Conservation (phyloP, 2,329 filamentous ascomycete species). For the Immersiporthe knoxdaviesiana region DNA sequence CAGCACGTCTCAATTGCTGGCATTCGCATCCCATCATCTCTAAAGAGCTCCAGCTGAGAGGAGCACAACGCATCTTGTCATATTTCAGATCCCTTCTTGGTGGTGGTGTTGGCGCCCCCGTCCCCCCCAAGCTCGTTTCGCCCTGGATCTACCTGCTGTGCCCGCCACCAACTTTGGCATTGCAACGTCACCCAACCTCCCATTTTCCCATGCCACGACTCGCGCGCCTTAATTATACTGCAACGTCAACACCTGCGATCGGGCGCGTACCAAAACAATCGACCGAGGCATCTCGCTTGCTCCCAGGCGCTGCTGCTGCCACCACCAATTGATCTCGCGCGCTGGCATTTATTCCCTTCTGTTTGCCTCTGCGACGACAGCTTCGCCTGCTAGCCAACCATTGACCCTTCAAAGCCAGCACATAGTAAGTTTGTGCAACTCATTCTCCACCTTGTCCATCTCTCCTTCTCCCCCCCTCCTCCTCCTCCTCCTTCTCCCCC, state of each 20-base stretch:
- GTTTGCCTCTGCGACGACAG: slow-evolving; percentile 19
- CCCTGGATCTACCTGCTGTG: slow-evolving; percentile 1
- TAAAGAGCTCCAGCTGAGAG: neutral
- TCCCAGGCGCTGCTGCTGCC: neutral
- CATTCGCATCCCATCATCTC: slow-evolving; percentile 1
- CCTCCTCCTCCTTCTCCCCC: neutral
- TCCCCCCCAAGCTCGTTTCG: neutral
- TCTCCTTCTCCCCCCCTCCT: neutral
- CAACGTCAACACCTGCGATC: slow-evolving; percentile 21
- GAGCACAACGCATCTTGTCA: neutral
- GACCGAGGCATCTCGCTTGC: slow-evolving; percentile 5
- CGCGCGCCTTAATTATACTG: slow-evolving; percentile 20
- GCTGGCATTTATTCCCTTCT: slow-evolving; percentile 13
- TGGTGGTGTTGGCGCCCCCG: neutral
- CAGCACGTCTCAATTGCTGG: neutral
- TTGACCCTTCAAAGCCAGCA: slow-evolving; percentile 22
- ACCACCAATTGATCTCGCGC: slow-evolving; percentile 24
- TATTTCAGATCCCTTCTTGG: neutral
- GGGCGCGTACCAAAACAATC: slow-evolving; percentile 14
- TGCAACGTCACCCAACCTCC: slow-evolving; percentile 29
- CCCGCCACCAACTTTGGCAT: slow-evolving; percentile 27
- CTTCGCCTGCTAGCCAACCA: slow-evolving; percentile 21
- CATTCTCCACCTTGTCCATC: neutral
- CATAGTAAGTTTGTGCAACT: slow-evolving; percentile 20
- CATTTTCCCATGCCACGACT: slow-evolving; percentile 28